Base-by-base conservation (phyloP, 129 eudicot species). In the Apium graveolens region DNA sequence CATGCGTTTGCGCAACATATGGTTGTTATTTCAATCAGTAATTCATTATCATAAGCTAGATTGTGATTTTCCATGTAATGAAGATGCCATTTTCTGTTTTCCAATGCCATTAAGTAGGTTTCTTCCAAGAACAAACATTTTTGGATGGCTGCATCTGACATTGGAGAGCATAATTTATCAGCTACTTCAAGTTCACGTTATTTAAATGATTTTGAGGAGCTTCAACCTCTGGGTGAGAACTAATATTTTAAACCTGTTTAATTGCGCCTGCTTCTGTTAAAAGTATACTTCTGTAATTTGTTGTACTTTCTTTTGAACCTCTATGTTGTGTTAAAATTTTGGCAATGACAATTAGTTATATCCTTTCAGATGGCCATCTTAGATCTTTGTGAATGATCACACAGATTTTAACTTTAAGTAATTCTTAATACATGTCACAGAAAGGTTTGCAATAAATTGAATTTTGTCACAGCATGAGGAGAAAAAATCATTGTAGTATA, bases 201-300 rank as follows among this genome's bases (percentile, higher is more conserved):
- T 85, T 70, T 92, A 42, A 92, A 83, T 84, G 97, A 96, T 82
- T 96, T 96, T 78, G 99, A 92, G 91, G 99, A 96, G 87, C 97
- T 92, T 69, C 90, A 84, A 55, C 84, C 95, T 13, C 87, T 96
- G 63, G 99, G 99, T 96, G 76, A 83, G 90, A 29, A 69, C 72
- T n/a, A n/a, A n/a, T n/a, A n/a, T n/a, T n/a, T n/a, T n/a, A n/a
- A n/a, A 45, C 37, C 51, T 76, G 9, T 72, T 20, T 29, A 11
- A 45, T 39, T 39, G 18, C 5, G 5, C 11, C 42, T 32, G 20
- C 27, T 16, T 37, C 16, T 35, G 20, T 35, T 35, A 35, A 35
- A 35, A 29, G 71, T 70, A 5, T 17, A 37, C 11, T 35, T 70
- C 11, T 35, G 12, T 70, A 18, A 34, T 4, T 57, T 57, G 20